Evolutionary conservation across 2,329 filamentous ascomycete species (phyloP).

Genomic region (Myrmaecium sp.): DNA sequence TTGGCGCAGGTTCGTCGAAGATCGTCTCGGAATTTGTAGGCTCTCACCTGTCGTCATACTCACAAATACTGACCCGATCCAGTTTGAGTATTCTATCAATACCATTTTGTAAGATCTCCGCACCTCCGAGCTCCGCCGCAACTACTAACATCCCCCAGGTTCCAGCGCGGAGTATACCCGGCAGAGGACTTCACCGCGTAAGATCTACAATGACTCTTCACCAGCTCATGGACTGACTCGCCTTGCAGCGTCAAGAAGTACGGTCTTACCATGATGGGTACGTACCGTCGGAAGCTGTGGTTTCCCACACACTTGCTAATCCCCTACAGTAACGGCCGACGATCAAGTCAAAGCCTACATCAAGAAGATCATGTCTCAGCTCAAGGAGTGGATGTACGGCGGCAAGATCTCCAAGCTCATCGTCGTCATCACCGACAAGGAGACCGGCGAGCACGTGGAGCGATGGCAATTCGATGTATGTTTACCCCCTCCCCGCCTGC

Average conservation of each 20-base stretch:
- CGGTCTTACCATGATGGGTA: slow-evolving; percentile 90
- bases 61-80: slow-evolving; percentile 8
- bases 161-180: slow-evolving; percentile 70
- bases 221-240: slow-evolving; percentile 5
- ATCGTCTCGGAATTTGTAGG: slow-evolving; percentile 89
- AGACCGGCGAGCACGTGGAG: slow-evolving; percentile 90
- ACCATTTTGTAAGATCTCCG: slow-evolving; percentile 58
- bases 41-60: slow-evolving; percentile 8
- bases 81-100: slow-evolving; percentile 97
- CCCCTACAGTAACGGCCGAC: slow-evolving; percentile 59
- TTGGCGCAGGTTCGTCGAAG: slow-evolving; percentile 49
- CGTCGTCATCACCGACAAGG: slow-evolving; percentile 91
- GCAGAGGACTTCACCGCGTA: slow-evolving; percentile 92
- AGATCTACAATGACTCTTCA: slow-evolving; percentile 12
- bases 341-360: slow-evolving; percentile 99
- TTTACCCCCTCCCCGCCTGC: slow-evolving; percentile 2
- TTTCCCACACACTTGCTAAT: slow-evolving; percentile 6
- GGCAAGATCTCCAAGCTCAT: slow-evolving; percentile 96
- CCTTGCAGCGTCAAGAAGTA: slow-evolving; percentile 76
- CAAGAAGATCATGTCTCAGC: slow-evolving; percentile 96
- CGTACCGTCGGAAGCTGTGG: slow-evolving; percentile 9
- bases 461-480: slow-evolving; percentile 91
- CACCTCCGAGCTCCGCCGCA: slow-evolving; percentile 1
- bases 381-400: slow-evolving; percentile 94
- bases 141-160: slow-evolving; percentile 35